A percentile compares a stretch with the other conserved stretches of the same genome.
These are phyloP conservation scores for Mortierella sp. DNA, from an alignment of 371 early-diverging fungal genomes.

Conservation along the genomic window DNA sequence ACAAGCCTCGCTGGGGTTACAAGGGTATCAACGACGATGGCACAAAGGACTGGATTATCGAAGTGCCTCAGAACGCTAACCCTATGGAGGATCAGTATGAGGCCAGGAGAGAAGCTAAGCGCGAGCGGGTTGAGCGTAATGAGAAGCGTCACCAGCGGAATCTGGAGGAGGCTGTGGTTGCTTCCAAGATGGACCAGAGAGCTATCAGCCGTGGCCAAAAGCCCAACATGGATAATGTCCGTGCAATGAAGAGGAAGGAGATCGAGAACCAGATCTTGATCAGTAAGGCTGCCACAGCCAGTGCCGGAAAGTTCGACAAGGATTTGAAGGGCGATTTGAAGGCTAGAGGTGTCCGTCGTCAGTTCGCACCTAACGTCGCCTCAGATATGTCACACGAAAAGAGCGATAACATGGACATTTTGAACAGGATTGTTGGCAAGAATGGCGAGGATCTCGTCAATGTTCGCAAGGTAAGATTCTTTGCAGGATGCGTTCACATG, in stretches of 20 bases:
- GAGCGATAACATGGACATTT: conserved; percentile 65
- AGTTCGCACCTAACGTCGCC: conserved; percentile 68
- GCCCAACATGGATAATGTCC: conserved; percentile 42
- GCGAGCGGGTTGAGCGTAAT: conserved; percentile 89
- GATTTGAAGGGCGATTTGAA: conserved; percentile 82
- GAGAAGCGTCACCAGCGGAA: conserved; percentile 86
- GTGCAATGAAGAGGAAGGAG: conserved; percentile 62
- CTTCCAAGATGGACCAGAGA: conserved; percentile 58
- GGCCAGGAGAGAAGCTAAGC: conserved; percentile 82
- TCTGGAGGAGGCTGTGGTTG: conserved; percentile 76
- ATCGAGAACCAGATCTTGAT: conserved; percentile 73
- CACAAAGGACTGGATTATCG: conserved; percentile 88
- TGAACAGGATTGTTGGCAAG: conserved; percentile 71
- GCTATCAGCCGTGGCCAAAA: conserved; percentile 49
- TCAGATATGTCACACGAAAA: conserved; percentile 67
- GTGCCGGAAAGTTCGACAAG: conserved; percentile 90
- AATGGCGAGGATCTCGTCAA: conserved; percentile 67
- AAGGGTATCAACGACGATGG: conserved; percentile 82
- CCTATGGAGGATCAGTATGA: conserved; percentile 89
- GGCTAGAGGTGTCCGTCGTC: conserved; percentile 76
- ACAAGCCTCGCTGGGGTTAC: conserved; percentile 94
- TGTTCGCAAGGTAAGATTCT: conserved; percentile 63
- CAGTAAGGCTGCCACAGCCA: conserved; percentile 85
- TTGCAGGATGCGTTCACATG: too few species aligned
- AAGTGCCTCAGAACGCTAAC: conserved; percentile 86